A percentile compares a stretch with the other conserved stretches of the same genome.
phyloP scores from a whole-genome alignment of 306 rosid species.

The Cyclanthera cordifolia region DNA sequence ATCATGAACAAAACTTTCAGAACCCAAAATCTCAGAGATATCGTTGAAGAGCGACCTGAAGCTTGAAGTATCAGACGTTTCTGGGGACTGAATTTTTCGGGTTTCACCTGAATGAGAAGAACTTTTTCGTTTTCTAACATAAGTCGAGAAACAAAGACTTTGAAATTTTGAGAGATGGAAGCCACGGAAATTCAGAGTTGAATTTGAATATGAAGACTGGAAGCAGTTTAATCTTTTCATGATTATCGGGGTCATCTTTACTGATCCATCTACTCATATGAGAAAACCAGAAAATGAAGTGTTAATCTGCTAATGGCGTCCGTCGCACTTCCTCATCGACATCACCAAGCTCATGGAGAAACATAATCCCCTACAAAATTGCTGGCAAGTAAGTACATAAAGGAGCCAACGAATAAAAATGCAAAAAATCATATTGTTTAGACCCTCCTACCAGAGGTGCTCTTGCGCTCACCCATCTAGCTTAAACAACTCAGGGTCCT shows the following conservation, averaged over 20 bases:
- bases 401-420: no score
- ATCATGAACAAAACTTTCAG: conserved; percentile 22
- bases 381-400: no score
- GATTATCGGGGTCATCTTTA: background rate
- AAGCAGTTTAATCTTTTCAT: conserved; percentile 23
- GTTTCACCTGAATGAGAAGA: conserved; percentile 10
- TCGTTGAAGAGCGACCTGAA: conserved; percentile 37
- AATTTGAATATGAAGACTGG: conserved; percentile 5
- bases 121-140: conserved; percentile 13
- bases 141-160: conserved; percentile 17
- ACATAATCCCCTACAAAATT: no score
- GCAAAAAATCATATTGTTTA: no score
- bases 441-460: no score
- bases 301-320: no score
- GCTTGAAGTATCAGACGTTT: conserved; percentile 11
- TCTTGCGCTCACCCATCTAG: no score
- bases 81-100: conserved; percentile 7
- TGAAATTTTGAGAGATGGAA: conserved; percentile 14
- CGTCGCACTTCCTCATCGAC: no score
- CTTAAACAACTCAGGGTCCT: no score
- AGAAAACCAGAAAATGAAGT: no score
- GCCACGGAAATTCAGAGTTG: conserved; percentile 4
- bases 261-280: background rate
- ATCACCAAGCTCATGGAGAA: no score
- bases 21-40: conserved; percentile 57